These are phyloP conservation scores for Colletotrichum sp. DNA, from an alignment of 2,329 filamentous ascomycete species.

Conservation along the genomic window DNA sequence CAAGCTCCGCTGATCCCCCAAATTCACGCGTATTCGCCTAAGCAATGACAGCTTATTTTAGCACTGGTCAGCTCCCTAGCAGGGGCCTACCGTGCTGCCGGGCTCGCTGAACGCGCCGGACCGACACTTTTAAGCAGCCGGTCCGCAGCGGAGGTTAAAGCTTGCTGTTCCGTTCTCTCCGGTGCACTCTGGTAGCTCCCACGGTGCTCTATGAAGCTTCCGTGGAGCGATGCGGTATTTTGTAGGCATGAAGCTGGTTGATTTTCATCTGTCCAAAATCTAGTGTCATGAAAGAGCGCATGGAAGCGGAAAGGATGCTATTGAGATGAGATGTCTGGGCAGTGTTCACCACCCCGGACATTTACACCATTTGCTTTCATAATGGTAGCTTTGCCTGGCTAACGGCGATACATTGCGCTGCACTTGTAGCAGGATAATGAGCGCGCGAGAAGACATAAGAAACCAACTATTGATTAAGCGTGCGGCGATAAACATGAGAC, in stretches of 20 bases:
- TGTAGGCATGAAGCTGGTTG: neutral
- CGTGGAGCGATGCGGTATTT: neutral
- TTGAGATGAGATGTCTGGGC: neutral
- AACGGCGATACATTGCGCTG: neutral
- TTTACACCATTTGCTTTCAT: neutral
- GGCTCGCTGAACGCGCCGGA: neutral
- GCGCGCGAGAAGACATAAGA: neutral
- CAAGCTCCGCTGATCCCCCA: neutral
- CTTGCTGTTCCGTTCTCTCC: neutral
- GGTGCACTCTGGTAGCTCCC: neutral
- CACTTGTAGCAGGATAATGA: rapidly evolving
- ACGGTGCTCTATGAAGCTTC: neutral
- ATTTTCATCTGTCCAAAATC: neutral
- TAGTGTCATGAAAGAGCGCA: neutral
- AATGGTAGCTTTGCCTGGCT: rapidly evolving
- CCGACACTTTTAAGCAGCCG: neutral
- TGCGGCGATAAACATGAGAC: neutral
- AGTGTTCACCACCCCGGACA: neutral
- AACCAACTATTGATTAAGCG: neutral
- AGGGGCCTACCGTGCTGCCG: neutral
- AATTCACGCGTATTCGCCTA: neutral
- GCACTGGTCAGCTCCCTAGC: neutral
- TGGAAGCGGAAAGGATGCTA: neutral
- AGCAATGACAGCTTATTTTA: neutral
- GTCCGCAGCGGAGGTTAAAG: neutral